Conservation (phyloP, 2,329 filamentous ascomycete species). For the Ophiocordyceps sinensis region DNA sequence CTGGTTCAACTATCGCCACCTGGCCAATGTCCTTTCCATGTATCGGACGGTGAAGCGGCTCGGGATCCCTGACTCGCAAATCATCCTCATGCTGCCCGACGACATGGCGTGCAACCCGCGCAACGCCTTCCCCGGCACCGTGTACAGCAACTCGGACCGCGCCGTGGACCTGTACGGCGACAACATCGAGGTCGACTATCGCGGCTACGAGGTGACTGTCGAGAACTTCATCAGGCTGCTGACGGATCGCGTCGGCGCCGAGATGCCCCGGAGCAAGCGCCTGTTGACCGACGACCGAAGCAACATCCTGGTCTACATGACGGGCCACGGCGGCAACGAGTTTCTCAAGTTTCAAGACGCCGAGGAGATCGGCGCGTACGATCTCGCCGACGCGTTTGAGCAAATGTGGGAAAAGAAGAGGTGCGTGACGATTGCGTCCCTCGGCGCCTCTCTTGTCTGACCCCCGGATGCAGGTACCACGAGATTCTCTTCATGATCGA, state of each 20-base stretch:
- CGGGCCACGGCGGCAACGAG: constrained; percentile 91
- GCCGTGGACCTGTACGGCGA: constrained; percentile 94
- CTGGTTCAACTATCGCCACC: constrained; percentile 99
- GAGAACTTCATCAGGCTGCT: constrained; percentile 95
- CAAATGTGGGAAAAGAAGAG: constrained; percentile 99
- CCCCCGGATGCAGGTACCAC: constrained; percentile 55
- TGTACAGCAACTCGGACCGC: constrained; percentile 96
- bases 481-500: constrained; percentile 99
- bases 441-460: not conserved
- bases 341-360: constrained; percentile 98
- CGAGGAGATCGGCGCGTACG: constrained; percentile 92
- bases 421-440: constrained; percentile 19
- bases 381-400: constrained; percentile 91
- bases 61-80: constrained; percentile 94
- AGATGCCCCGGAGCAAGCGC: constrained; percentile 89
- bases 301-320: constrained; percentile 99
- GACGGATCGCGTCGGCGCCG: constrained; percentile 85
- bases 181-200: constrained; percentile 97
- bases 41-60: constrained; percentile 97
- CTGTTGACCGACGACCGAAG: constrained; percentile 88
- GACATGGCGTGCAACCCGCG: constrained; percentile 99
- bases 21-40: constrained; percentile 92
- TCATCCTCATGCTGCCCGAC: constrained; percentile 99
- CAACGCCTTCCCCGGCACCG: constrained; percentile 92
- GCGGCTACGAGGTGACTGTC: constrained; percentile 95